Percentiles rank a stretch among this genome's conserved stretches.
phyloP scores from a whole-genome alignment of 2,329 filamentous ascomycete genomes.

The Anthostomella pinea region DNA sequence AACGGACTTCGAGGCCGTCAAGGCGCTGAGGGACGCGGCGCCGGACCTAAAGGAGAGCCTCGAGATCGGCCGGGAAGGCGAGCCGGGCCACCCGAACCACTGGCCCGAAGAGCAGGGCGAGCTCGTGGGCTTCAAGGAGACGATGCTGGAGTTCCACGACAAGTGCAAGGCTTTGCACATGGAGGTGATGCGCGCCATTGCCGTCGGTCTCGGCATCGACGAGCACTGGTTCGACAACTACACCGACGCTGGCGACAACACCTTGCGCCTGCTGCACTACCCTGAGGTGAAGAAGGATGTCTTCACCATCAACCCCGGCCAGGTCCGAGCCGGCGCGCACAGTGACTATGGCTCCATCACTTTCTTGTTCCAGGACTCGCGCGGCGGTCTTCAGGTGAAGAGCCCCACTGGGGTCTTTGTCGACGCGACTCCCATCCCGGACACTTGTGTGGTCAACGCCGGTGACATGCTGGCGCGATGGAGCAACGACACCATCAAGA shows the following conservation, averaged over 20 bases:
- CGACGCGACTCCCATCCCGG: conserved; percentile 76
- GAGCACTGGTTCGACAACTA: conserved; percentile 73
- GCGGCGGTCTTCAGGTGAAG: conserved; percentile 29
- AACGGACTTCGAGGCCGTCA: conserved; percentile 53
- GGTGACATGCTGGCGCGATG: conserved; percentile 83
- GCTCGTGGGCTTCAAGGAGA: conserved; percentile 60
- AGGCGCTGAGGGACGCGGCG: conserved; percentile 52
- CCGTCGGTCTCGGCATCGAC: conserved; percentile 72
- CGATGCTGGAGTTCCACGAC: conserved; percentile 74
- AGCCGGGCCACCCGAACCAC: conserved; percentile 65
- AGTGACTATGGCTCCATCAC: conserved; percentile 64
- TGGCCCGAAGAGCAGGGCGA: conserved; percentile 64
- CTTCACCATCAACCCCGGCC: conserved; percentile 63
- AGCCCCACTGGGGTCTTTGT: conserved; percentile 76
- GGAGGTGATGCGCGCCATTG: conserved; percentile 80
- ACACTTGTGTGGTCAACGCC: conserved; percentile 84
- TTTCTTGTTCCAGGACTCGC: conserved; percentile 58
- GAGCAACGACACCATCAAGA: conserved; percentile 90
- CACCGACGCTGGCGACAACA: conserved; percentile 69
- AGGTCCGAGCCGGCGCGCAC: conserved; percentile 76
- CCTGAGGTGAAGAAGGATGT: conserved; percentile 63
- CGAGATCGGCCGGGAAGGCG: conserved; percentile 62
- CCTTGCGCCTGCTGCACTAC: conserved; percentile 73
- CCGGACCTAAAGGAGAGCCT: conserved; percentile 66
- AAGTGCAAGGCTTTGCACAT: conserved; percentile 71